phyloP scores from a whole-genome alignment of 441 rosid species.

The Pelargonium australe region DNA sequence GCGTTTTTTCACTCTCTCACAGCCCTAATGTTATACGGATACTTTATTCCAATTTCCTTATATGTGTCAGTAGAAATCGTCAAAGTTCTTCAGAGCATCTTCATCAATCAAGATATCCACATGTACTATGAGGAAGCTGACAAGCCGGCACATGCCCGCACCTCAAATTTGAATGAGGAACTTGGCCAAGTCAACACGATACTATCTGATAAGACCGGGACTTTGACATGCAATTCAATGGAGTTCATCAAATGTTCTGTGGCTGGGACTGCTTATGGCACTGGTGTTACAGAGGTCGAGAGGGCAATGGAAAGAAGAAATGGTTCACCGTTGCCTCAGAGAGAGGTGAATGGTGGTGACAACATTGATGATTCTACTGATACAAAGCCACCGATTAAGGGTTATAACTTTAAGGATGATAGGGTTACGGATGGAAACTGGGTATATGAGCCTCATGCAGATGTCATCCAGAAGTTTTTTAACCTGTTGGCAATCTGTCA shows the following conservation, averaged over 20 bases:
- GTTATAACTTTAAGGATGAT: constrained; percentile 59
- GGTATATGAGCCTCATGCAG: constrained; percentile 40
- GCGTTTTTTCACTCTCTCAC: constrained; percentile 45
- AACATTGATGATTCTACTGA: constrained; percentile 23
- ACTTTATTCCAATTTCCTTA: constrained; percentile 63
- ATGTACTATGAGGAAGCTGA: constrained; percentile 67
- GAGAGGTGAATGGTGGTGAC: constrained; percentile 16
- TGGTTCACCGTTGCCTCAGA: constrained; percentile 26
- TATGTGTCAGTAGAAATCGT: constrained; percentile 70
- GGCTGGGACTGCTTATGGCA: constrained; percentile 61
- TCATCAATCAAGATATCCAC: constrained; percentile 58
- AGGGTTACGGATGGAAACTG: constrained; percentile 58
- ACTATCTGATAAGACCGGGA: constrained; percentile 68
- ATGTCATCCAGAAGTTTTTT: constrained; percentile 53
- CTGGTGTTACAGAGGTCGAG: constrained; percentile 68
- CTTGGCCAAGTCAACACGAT: constrained; percentile 67
- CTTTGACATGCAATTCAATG: constrained; percentile 71
- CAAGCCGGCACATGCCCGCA: constrained; percentile 63
- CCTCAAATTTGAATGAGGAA: constrained; percentile 72
- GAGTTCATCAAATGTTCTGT: constrained; percentile 73
- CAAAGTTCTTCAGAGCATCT: constrained; percentile 63
- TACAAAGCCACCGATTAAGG: constrained; percentile 37
- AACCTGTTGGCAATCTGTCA: constrained; percentile 61
- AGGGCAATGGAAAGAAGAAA: constrained; percentile 48
- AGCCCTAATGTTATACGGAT: constrained; percentile 46